Percentiles rank a stretch among this genome's conserved stretches.
These are phyloP conservation scores for Phaeodactylum tricornutum DNA, from an alignment of 108 stramenopile species.

Conservation along the genomic window DNA sequence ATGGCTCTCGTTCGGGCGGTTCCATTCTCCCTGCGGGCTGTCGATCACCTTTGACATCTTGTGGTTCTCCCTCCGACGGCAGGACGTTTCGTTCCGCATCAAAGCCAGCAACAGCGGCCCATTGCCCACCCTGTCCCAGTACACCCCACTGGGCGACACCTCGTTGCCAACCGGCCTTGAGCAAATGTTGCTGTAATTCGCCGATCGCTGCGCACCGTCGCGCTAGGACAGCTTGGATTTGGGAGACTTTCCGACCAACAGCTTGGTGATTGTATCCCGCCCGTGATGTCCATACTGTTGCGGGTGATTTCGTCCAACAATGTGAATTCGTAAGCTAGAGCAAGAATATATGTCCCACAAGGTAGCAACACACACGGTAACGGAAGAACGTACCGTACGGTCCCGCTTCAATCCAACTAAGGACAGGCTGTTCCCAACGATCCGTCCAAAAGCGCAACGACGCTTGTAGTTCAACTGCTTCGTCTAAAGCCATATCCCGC, in stretches of 20 bases:
- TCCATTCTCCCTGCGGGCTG: neutral
- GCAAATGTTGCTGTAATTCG: conserved; percentile 70
- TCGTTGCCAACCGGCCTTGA: conserved; percentile 63
- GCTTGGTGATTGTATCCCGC: conserved; percentile 51
- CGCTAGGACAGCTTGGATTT: conserved; percentile 78
- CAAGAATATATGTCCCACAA: too few species aligned
- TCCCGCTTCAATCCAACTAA: conserved; percentile 74
- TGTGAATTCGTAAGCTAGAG: neutral
- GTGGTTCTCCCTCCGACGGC: neutral
- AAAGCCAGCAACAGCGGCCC: conserved; percentile 52
- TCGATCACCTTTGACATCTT: neutral
- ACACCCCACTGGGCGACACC: conserved; percentile 81
- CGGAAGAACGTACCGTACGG: conserved; percentile 20
- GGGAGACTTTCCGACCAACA: conserved; percentile 66
- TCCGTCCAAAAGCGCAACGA: conserved; percentile 65
- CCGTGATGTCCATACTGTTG: conserved; percentile 37
- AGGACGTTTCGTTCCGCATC: conserved; percentile 37
- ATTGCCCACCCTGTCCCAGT: conserved; percentile 71
- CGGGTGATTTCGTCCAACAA: neutral
- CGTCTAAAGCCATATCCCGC: conserved; percentile 73
- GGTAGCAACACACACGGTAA: neutral
- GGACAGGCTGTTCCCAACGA: conserved; percentile 64
- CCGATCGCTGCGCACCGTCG: conserved; percentile 68
- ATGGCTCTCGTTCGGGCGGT: neutral
- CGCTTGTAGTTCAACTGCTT: conserved; percentile 62